phyloP scores from a whole-genome alignment of 768 basidiomycete genomes.

The Tylopilus plumbeoviolaceoides region DNA sequence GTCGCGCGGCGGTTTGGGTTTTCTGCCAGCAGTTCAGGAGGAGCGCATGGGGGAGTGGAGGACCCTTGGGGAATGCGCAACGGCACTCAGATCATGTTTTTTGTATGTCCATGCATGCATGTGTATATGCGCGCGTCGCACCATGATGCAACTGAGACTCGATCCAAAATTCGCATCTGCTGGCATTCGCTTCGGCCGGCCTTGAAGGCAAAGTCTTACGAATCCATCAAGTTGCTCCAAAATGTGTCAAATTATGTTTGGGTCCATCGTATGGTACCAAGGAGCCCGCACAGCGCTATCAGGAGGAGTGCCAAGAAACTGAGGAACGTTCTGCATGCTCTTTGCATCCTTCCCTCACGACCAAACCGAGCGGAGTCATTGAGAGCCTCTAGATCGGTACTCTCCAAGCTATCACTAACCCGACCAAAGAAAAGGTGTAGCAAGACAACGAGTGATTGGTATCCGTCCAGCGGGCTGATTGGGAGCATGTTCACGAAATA shows the following conservation, averaged over 20 bases:
- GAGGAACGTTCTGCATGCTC: conserved; percentile 13
- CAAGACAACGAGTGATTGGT: conserved; percentile 44
- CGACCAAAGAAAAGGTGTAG: conserved; percentile 21
- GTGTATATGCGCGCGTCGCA: conserved; percentile 18
- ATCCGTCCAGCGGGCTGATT: conserved; percentile 66
- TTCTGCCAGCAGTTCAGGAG: not conserved
- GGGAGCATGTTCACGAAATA: conserved; percentile 83
- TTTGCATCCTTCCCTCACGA: conserved; percentile 13
- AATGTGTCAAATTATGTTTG: conserved; percentile 11
- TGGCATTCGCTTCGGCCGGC: not conserved
- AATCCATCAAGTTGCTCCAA: not conserved
- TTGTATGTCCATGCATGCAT: conserved; percentile 16
- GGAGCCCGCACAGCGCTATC: conserved; percentile 18
- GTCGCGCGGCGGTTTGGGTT: conserved; percentile 1
- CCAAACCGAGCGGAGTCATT: not conserved
- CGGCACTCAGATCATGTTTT: conserved; percentile 11
- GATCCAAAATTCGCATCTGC: not conserved
- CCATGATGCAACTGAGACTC: conserved; percentile 15
- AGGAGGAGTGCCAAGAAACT: conserved; percentile 19
- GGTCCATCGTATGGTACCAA: conserved; percentile 18
- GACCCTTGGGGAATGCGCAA: conserved; percentile 1
- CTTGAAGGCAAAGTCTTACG: not conserved
- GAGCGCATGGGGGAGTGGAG: conserved; percentile 2
- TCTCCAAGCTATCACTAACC: not conserved
- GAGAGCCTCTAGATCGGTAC: conserved; percentile 22